Evolutionary conservation across 2,329 filamentous ascomycete genomes (phyloP).

Genomic region (Fusarium ramigenum): DNA sequence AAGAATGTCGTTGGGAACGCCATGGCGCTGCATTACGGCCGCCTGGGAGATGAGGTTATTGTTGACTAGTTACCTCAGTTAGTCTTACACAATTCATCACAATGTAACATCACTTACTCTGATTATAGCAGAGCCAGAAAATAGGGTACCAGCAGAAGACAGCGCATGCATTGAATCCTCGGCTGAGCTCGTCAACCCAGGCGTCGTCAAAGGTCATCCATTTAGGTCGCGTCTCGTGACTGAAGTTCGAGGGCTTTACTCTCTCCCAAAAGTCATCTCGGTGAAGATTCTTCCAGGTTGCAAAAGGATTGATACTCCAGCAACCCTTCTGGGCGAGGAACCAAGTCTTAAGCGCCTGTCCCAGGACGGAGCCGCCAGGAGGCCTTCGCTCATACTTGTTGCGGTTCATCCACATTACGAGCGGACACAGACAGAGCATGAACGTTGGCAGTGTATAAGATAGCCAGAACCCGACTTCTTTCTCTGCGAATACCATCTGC

Average conservation of each 20-base stretch:
- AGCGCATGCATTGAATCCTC: conserved; percentile 73
- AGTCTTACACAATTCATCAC: not conserved
- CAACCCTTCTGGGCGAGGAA: conserved; percentile 72
- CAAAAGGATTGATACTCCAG: conserved; percentile 73
- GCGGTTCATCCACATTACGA: conserved; percentile 68
- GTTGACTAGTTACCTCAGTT: conserved; percentile 52
- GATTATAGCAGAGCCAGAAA: conserved; percentile 63
- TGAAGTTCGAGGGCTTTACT: conserved; percentile 74
- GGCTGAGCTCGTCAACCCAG: conserved; percentile 79
- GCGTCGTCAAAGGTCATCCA: conserved; percentile 85
- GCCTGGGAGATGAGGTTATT: conserved; percentile 72
- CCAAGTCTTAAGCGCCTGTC: conserved; percentile 70
- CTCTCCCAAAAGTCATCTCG: conserved; percentile 70
- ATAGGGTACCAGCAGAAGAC: conserved; percentile 77
- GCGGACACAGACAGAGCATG: conserved; percentile 70
- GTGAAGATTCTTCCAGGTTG: conserved; percentile 67
- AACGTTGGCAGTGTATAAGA: conserved; percentile 74
- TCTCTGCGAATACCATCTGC: conserved; percentile 73
- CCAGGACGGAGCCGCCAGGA: conserved; percentile 73
- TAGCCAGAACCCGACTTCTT: conserved; percentile 80
- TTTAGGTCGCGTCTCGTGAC: conserved; percentile 60
- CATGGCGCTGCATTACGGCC: conserved; percentile 71
- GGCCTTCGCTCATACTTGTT: conserved; percentile 66
- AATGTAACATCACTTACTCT: conserved; percentile 43
- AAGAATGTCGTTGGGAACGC: conserved; percentile 80